Evolutionary conservation across 495 filamentous ascomycete species (phyloP), one percentile per base, ranked within the genome.

Genomic region (Neurospora sp.): DNA sequence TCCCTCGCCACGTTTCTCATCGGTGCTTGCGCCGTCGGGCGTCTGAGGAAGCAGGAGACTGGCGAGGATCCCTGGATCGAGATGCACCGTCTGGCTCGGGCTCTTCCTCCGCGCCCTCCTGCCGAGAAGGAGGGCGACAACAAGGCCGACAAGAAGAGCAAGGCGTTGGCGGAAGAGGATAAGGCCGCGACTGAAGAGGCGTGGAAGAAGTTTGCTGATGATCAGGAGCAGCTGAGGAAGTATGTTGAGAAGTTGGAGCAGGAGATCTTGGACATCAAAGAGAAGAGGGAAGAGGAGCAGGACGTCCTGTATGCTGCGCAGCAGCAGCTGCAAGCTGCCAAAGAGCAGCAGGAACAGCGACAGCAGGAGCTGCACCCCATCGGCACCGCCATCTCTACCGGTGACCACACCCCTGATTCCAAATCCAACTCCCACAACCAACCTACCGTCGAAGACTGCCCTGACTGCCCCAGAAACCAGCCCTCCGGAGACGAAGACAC

Each of bases 211-310:
- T 76, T 78, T 18, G 41, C 70, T 4, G 39, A 69, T n/a, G 73
- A 78, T 31, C 39, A 74, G 31, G 71, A 74, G 31, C 69, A 46
- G 27, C 69, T 78, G 42, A 70, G 76, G 35, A n/a, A 44, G 8
- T 79, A 77, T 40, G 73, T 79, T 20, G 76, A 77, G 73, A 39
- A 54, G 16, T 70, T 79, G n/a, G 76, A 79, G 69, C 39, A 70
- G 6, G 74, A 72, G 39, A 48, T 79, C 37, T 69, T 38, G 16
- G 42, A 62, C n/a, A 74, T 75, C 27, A 72, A 75, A 46, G 71
- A 73, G 39, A 70, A 69, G 3, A 39, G 42, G 12, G 23, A 62
- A 62, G 54, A 35, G 27, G 54, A 62, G 27, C 54, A 62, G 12
- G 54, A 12, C 6, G 14, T 66, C 10, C 2, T 37, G 18, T 16